phyloP scores from a whole-genome alignment of 1,139 yeast species.

The Nadsonia commutata region DNA sequence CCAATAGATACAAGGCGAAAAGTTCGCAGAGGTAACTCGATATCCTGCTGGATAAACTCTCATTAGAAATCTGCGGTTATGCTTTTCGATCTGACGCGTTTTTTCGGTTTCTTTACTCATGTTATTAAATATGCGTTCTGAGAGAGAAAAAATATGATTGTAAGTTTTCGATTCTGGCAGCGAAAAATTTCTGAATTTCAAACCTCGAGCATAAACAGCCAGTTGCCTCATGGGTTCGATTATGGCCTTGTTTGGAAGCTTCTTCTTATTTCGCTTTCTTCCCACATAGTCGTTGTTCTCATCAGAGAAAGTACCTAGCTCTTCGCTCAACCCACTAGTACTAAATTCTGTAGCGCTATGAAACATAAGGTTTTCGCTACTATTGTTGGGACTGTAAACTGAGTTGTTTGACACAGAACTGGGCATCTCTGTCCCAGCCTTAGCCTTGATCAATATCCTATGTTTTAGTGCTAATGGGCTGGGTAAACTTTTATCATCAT shows the following conservation, averaged over 20 bases:
- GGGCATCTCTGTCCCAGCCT: conserved; percentile 19
- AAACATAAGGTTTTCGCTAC: neutral
- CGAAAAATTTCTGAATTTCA: conserved; percentile 68
- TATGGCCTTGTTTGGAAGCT: conserved; percentile 23
- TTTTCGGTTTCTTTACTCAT: conserved; percentile 51
- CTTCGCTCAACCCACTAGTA: neutral
- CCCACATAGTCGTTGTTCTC: conserved; percentile 11
- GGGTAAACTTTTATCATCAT: conserved; percentile 32
- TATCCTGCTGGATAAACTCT: conserved; percentile 77
- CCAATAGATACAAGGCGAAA: conserved; percentile 72
- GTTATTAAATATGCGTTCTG: conserved; percentile 51
- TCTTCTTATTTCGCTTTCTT: conserved; percentile 8
- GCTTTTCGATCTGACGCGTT: conserved; percentile 42
- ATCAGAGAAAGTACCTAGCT: neutral
- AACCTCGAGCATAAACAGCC: conserved; percentile 57
- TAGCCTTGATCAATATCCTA: conserved; percentile 62
- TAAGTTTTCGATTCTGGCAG: conserved; percentile 70
- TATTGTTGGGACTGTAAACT: conserved; percentile 3
- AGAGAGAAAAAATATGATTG: conserved; percentile 77
- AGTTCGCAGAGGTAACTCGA: conserved; percentile 66
- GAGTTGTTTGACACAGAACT: neutral
- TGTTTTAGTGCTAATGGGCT: conserved; percentile 60
- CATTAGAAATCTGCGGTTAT: conserved; percentile 61
- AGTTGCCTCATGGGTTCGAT: conserved; percentile 40
- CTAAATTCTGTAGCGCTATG: neutral